Base-by-base conservation (phyloP, 331 rosid genomes). In the Spiraea crenata region DNA sequence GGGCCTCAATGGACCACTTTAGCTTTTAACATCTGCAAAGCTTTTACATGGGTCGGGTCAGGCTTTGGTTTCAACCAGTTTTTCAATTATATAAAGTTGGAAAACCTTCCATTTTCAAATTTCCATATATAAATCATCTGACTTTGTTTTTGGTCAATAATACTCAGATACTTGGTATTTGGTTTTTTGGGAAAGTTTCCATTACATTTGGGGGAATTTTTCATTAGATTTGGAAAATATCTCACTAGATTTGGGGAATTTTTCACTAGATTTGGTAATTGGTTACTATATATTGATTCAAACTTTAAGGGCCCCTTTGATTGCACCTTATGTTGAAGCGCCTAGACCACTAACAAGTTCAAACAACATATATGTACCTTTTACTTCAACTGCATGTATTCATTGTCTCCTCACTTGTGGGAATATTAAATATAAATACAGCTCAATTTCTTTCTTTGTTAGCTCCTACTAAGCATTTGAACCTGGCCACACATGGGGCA, bases 1-100 rank as follows among this genome's bases (percentile, higher is more conserved):
- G 77, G 57, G 12, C 57, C 72, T 15, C 14, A 35, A 11, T 70
- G 80, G 80, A 49, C 71, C 69, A 50, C 34, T 19, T n/a, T 35
- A 39, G 16, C 63, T 54, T 74, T 56, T n/a, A 25, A 13, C 7
- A 42, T 57, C 49, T 42, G 39, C 68, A 39, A 31, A 47, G 31
- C 6, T 16, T 44, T 44, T 45, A 17, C 63, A 45, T 71, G 69
- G 76, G 76, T 68, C 71, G 47, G 48, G 19, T 39, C n/a, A 6
- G 37, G 60, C 44, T 40, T 38, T 3, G 37, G 31, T 25, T 25
- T 25, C 31, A 25, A 25, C 31, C 31, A 25, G 31, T 25, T 25
- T 25, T 25, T 25, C 31, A 25, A 25, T 25, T 25, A 25, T 25
- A 25, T 0, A 25, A 25, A 25, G 11, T 56, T 56, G 61, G 25